Conservation (phyloP, 257 asterid species). For the Cinchona pubescens region DNA sequence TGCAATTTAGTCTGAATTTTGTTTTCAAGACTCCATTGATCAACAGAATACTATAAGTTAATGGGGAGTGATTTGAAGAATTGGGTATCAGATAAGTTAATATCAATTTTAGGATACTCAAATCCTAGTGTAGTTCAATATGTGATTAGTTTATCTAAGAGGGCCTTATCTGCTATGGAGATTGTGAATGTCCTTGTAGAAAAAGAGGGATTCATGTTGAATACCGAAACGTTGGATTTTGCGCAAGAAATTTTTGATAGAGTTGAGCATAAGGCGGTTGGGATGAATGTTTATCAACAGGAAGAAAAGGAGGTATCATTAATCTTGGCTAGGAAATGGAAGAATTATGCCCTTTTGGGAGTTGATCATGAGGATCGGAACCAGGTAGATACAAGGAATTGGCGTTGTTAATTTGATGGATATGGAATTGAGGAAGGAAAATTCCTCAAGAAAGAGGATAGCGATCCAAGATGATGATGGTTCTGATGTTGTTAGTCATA, state of each 20-base stretch:
- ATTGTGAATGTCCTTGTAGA: not conserved
- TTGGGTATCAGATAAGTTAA: not conserved
- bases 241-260: not conserved
- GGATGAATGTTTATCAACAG: not conserved
- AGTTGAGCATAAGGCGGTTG: not conserved
- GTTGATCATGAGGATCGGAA: not conserved
- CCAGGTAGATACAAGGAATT: not conserved
- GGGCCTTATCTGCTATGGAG: not conserved
- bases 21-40: not conserved
- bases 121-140: not conserved
- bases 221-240: not conserved
- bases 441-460: not conserved
- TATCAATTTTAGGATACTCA: not conserved
- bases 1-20: not conserved
- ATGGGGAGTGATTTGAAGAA: not conserved
- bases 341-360: not conserved
- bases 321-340: not conserved
- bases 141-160: not conserved
- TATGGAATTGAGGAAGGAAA: not conserved
- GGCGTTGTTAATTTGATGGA: not conserved
- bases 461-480: not conserved
- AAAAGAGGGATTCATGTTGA: not conserved
- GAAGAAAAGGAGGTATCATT: not conserved
- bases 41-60: not conserved
- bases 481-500: constrained; percentile 18